Conservation (phyloP, 164 flowering plant species). For the Magnolia kwangsiensis region DNA sequence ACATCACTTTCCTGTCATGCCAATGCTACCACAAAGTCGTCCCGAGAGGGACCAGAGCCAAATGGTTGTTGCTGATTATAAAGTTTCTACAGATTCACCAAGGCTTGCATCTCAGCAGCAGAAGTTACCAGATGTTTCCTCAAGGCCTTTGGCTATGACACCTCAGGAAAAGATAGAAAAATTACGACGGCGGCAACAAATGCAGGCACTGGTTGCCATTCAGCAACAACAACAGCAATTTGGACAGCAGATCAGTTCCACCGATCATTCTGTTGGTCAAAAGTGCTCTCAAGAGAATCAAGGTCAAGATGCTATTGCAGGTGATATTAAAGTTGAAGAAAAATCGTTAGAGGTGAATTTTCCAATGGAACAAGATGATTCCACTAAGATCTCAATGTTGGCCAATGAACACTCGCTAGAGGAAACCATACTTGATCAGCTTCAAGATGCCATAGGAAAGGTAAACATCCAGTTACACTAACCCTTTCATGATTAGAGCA, state of each 20-base stretch:
- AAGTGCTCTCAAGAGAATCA: slow-evolving; percentile 28
- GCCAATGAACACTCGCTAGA: slow-evolving; percentile 43
- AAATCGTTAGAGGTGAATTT: slow-evolving; percentile 36
- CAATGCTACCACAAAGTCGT: slow-evolving; percentile 27
- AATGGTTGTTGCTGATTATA: slow-evolving; percentile 26
- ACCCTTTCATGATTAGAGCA: slow-evolving; percentile 6
- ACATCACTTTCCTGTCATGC: slow-evolving; percentile 33
- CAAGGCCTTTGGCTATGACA: slow-evolving; percentile 54
- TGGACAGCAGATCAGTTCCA: slow-evolving; percentile 29
- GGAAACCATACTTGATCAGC: slow-evolving; percentile 52
- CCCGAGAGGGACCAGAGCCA: slow-evolving; percentile 32
- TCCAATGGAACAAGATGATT: slow-evolving; percentile 45
- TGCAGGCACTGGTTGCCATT: slow-evolving; percentile 88
- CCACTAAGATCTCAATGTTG: slow-evolving; percentile 32
- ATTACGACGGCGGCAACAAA: slow-evolving; percentile 75
- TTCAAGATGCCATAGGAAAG: slow-evolving; percentile 63
- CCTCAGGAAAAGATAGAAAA: slow-evolving; percentile 91
- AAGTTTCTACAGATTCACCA: slow-evolving; percentile 26
- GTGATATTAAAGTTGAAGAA: slow-evolving; percentile 36
- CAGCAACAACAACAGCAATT: slow-evolving; percentile 74
- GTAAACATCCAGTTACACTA: slow-evolving; percentile 28
- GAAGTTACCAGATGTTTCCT: slow-evolving; percentile 24
- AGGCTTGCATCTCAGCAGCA: slow-evolving; percentile 19
- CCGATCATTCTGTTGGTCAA: slow-evolving; percentile 26
- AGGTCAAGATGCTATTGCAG: slow-evolving; percentile 26